phyloP scores from a whole-genome alignment of 2,329 filamentous ascomycete species.

The Lithohypha guttulata region DNA sequence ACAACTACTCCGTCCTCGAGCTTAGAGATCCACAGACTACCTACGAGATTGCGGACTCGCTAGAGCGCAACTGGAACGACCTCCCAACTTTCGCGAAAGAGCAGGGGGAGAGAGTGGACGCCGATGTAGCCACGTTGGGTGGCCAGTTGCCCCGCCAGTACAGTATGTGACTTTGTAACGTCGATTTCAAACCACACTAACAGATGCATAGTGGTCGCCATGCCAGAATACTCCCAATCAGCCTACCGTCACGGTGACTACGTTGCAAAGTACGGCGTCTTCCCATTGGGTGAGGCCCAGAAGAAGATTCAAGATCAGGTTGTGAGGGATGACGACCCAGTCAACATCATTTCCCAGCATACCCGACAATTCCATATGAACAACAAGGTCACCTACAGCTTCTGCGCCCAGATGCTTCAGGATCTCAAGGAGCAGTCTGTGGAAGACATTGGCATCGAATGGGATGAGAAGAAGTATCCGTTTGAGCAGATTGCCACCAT shows the following conservation, averaged over 20 bases:
- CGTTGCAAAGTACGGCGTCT: conserved; percentile 15
- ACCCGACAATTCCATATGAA: conserved; percentile 14
- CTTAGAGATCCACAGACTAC: conserved; percentile 13
- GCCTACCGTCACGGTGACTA: conserved; percentile 17
- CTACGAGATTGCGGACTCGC: conserved; percentile 15
- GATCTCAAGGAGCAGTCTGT: conserved; percentile 19
- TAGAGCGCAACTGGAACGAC: conserved; percentile 16
- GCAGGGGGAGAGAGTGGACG: conserved; percentile 11
- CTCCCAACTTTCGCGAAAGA: conserved; percentile 14
- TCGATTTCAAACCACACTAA: not conserved
- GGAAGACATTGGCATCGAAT: conserved; percentile 85
- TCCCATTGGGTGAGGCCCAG: conserved; percentile 14
- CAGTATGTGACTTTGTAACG: conserved; percentile 3
- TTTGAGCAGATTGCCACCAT: conserved; percentile 57
- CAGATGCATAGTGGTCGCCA: conserved; percentile 13
- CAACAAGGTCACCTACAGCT: conserved; percentile 17
- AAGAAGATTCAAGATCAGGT: conserved; percentile 11
- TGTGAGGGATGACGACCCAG: conserved; percentile 14
- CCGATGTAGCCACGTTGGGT: conserved; percentile 12
- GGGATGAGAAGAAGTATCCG: conserved; percentile 90
- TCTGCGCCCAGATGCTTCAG: conserved; percentile 21
- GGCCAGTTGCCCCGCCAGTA: conserved; percentile 13
- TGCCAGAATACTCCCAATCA: conserved; percentile 16
- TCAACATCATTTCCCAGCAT: conserved; percentile 15
- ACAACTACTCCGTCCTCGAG: conserved; percentile 18